phyloP scores from a whole-genome alignment of 2,329 filamentous ascomycete genomes.

The Dactylellina leptospora region DNA sequence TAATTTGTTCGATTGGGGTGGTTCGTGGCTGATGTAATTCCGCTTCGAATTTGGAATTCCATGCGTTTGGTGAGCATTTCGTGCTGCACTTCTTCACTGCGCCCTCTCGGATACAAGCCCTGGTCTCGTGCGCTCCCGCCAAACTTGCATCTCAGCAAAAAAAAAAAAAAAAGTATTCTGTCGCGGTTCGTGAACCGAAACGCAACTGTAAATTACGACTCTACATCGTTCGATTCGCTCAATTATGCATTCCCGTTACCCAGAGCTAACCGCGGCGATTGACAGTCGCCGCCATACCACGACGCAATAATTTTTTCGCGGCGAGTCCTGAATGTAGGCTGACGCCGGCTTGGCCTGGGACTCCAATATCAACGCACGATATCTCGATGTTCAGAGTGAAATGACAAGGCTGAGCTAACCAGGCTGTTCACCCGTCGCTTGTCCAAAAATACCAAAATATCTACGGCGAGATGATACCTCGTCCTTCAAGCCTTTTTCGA shows the following conservation, averaged over 20 bases:
- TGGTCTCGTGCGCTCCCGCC: constrained; percentile 29
- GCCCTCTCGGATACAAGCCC: constrained; percentile 8
- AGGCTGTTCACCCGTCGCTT: neutral
- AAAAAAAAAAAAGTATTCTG: neutral
- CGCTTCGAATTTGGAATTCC: constrained; percentile 50
- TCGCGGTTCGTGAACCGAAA: constrained; percentile 23
- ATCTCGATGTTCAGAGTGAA: neutral
- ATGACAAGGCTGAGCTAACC: constrained; percentile 14
- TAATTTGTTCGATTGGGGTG: constrained; percentile 32
- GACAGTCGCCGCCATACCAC: no score
- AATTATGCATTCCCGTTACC: no score
- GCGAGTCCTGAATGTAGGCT: no score
- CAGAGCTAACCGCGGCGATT: no score
- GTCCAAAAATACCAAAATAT: neutral
- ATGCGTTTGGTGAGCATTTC: constrained; percentile 21
- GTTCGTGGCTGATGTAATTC: constrained; percentile 51
- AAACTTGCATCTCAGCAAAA: constrained; percentile 5
- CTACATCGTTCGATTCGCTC: neutral
- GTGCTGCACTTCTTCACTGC: constrained; percentile 4
- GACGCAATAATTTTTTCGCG: no score
- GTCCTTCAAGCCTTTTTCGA: no score
- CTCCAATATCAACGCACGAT: neutral
- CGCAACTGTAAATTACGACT: neutral
- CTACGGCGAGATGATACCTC: no score
- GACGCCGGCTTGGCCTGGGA: neutral